phyloP scores from a whole-genome alignment of 2,329 filamentous ascomycete genomes.

The Monosporascus sp. region DNA sequence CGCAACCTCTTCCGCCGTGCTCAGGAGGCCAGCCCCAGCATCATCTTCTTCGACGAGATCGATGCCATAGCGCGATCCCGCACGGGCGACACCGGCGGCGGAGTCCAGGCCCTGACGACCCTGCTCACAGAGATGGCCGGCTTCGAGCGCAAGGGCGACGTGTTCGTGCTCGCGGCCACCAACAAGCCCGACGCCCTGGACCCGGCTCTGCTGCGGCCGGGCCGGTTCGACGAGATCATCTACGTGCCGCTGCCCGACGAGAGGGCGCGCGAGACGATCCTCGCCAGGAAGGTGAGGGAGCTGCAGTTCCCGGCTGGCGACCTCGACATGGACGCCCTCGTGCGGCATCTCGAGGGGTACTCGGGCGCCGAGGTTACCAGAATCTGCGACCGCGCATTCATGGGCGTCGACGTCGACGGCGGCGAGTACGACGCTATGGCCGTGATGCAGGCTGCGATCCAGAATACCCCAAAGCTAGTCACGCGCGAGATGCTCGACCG shows the following conservation, averaged over 20 bases:
- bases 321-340: conserved; percentile 61
- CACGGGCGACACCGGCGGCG: conserved; percentile 39
- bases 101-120: conserved; percentile 82
- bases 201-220: conserved; percentile 76
- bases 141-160: conserved; percentile 76
- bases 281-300: conserved; percentile 60
- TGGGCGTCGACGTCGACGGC: conserved; percentile 22
- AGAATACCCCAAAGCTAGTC: conserved; percentile 31
- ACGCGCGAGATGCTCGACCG: conserved; percentile 29
- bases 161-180: conserved; percentile 84
- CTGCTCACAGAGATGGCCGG: conserved; percentile 94
- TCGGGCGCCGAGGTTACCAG: conserved; percentile 76
- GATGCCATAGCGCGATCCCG: conserved; percentile 69
- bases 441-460: conserved; percentile 26
- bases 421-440: conserved; percentile 11
- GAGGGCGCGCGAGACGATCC: conserved; percentile 69
- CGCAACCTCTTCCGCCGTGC: conserved; percentile 83
- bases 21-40: conserved; percentile 77
- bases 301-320: conserved; percentile 58
- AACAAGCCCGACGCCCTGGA: conserved; percentile 87
- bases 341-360: conserved; percentile 64
- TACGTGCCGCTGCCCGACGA: conserved; percentile 80
- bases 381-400: conserved; percentile 43
- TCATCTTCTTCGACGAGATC: conserved; percentile 97
- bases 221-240: conserved; percentile 77